Evolutionary conservation across 2,329 filamentous ascomycete genomes (phyloP).

Genomic region (Alternaria ventricosa): DNA sequence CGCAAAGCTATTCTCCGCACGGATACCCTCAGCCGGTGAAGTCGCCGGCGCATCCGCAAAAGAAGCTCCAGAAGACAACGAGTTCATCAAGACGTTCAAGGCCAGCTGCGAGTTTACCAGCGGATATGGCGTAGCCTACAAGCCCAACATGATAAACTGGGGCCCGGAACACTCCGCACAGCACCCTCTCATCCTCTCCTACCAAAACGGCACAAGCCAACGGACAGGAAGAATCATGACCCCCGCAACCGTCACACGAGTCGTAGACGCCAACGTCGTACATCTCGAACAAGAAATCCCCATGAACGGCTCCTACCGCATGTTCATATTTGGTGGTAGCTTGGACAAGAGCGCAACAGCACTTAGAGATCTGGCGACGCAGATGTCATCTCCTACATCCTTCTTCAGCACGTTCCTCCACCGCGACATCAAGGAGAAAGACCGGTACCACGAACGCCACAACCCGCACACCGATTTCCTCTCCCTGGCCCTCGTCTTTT

Average conservation of each 20-base stretch:
- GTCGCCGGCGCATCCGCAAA: conserved; percentile 66
- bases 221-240: conserved; percentile 77
- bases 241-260: conserved; percentile 82
- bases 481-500: conserved; percentile 78
- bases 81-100: conserved; percentile 90
- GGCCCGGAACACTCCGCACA: conserved; percentile 73
- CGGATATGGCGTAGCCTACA: conserved; percentile 88
- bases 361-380: conserved; percentile 71
- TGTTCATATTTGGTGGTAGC: conserved; percentile 84
- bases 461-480: conserved; percentile 86
- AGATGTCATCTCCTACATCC: conserved; percentile 69
- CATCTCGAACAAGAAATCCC: conserved; percentile 90
- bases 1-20: conserved; percentile 85
- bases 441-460: conserved; percentile 74
- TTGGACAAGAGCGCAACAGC: conserved; percentile 65
- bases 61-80: conserved; percentile 62
- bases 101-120: conserved; percentile 90
- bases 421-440: conserved; percentile 60
- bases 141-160: conserved; percentile 85
- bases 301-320: conserved; percentile 83
- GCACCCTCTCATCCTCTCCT: conserved; percentile 71
- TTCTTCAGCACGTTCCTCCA: conserved; percentile 75
- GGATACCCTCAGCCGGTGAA: conserved; percentile 74
- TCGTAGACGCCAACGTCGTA: conserved; percentile 87
- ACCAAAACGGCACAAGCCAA: conserved; percentile 62